phyloP scores from a whole-genome alignment of 2,329 filamentous ascomycete genomes.

The Botrytis byssoidea region DNA sequence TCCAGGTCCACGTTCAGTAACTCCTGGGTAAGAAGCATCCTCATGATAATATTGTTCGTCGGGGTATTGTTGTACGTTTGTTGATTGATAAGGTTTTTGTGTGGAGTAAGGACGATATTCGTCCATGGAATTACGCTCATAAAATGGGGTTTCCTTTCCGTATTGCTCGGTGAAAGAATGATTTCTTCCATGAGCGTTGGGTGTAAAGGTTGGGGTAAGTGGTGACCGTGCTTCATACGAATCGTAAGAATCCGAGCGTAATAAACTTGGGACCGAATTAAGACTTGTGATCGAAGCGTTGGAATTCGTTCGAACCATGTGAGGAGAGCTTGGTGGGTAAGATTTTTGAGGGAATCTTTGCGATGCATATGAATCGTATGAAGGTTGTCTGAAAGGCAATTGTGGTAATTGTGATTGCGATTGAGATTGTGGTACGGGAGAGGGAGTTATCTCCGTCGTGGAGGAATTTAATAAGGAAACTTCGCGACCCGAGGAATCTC shows the following conservation, averaged over 20 bases:
- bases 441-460: conserved; percentile 40
- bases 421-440: conserved; percentile 24
- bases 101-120: neutral
- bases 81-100: conserved; percentile 4
- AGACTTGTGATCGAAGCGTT: conserved; percentile 42
- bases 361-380: neutral
- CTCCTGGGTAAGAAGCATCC: conserved; percentile 20
- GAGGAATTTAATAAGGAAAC: conserved; percentile 56
- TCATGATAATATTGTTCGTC: conserved; percentile 29
- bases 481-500: conserved; percentile 56
- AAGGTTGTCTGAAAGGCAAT: conserved; percentile 9
- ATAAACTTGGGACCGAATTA: conserved; percentile 49
- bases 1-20: conserved; percentile 22
- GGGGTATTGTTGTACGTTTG: conserved; percentile 21
- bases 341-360: conserved; percentile 17
- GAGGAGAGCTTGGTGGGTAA: conserved; percentile 22
- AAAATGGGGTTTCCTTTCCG: neutral
- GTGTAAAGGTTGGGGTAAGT: conserved; percentile 50
- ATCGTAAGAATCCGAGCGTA: conserved; percentile 61
- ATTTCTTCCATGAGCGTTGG: conserved; percentile 44
- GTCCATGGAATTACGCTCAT: neutral
- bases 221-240: conserved; percentile 57
- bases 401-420: conserved; percentile 22
- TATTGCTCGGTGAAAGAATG: conserved; percentile 27
- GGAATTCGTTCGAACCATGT: conserved; percentile 30